phyloP scores from a whole-genome alignment of 768 basidiomycete species.

The Phanerodontia chrysosporium region DNA sequence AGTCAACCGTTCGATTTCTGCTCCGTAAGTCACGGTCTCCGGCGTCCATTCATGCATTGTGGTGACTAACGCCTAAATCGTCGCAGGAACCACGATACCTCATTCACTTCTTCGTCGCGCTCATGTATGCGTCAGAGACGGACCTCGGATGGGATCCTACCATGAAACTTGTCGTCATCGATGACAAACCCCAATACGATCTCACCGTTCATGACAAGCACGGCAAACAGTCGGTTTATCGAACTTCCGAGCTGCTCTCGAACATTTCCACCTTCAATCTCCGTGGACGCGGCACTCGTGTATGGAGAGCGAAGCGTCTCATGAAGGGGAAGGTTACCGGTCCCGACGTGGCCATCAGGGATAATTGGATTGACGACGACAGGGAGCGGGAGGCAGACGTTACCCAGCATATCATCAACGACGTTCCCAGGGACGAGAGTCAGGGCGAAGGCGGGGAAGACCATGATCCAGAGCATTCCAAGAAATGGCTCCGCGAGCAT shows the following conservation, averaged over 20 bases:
- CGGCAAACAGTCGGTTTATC: too few relatives aligned
- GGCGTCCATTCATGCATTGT: not conserved
- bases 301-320: too few relatives aligned
- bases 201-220: too few relatives aligned
- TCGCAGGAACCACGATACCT: not conserved
- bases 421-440: too few relatives aligned
- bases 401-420: not conserved
- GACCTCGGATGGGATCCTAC: not conserved
- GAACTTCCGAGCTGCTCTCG: too few relatives aligned
- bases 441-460: too few relatives aligned
- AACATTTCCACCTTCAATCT: too few relatives aligned
- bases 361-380: not conserved
- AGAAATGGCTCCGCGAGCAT: too few relatives aligned
- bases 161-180: not conserved
- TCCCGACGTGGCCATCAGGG: not conserved
- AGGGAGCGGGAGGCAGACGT: not conserved
- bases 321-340: not conserved
- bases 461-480: too few relatives aligned
- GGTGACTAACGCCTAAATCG: not conserved
- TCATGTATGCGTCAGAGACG: not conserved
- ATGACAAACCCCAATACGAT: not conserved
- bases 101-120: not conserved
- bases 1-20: not conserved
- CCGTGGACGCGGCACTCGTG: too few relatives aligned
- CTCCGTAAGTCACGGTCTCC: not conserved